Conservation (phyloP, 805 yeast genomes). For the Kluyveromyces dobzhanskii region DNA sequence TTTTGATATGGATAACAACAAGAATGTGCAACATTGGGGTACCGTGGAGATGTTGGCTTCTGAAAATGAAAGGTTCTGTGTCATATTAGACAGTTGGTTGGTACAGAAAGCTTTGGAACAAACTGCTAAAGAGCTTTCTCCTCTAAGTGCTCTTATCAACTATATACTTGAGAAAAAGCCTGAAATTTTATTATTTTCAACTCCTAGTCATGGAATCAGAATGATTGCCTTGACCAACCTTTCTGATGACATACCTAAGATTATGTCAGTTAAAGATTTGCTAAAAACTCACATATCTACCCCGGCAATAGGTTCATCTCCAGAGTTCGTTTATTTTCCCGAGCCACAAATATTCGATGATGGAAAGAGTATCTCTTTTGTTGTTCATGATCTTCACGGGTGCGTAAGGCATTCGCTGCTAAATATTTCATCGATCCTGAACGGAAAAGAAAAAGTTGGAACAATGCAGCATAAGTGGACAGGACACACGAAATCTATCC, state of each 20-base stretch:
- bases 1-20: conserved; percentile 50
- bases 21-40: conserved; percentile 51
- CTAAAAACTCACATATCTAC: conserved; percentile 17
- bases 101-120: conserved; percentile 22
- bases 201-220: conserved; percentile 34
- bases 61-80: conserved; percentile 26
- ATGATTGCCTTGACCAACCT: conserved; percentile 44
- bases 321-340: conserved; percentile 30
- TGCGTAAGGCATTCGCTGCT: conserved; percentile 29
- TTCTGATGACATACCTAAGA: conserved; percentile 46
- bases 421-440: conserved; percentile 19
- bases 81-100: conserved; percentile 35
- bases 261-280: conserved; percentile 36
- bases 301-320: conserved; percentile 25
- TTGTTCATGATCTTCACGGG: conserved; percentile 40
- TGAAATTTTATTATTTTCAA: conserved; percentile 37
- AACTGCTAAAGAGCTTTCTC: conserved; percentile 1
- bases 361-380: conserved; percentile 28
- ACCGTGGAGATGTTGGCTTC: conserved; percentile 27
- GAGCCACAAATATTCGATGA: conserved; percentile 27
- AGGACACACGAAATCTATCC: conserved; percentile 81
- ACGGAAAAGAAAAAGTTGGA: conserved; percentile 14
- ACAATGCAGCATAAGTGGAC: conserved; percentile 51
- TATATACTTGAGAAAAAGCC: conserved; percentile 27
- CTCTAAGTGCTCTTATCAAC: conserved; percentile 17